Conservation (phyloP, 352 stramenopile species). For the Phytophthora palmivora region DNA sequence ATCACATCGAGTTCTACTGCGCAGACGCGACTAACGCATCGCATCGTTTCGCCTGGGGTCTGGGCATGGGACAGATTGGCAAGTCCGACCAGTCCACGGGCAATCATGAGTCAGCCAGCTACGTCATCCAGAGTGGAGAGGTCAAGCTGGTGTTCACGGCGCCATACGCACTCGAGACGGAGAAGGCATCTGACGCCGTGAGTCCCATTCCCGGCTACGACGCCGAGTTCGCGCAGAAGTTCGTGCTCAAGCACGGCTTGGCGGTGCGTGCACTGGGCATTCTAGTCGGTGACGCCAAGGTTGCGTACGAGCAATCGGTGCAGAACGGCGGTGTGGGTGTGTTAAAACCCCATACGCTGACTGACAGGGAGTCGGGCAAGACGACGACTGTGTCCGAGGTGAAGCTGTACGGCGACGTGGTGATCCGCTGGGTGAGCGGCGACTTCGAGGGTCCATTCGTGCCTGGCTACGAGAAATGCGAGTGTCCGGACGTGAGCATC, state of each 20-base stretch:
- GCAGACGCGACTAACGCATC: constrained; percentile 79
- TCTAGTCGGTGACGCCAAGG: constrained; percentile 73
- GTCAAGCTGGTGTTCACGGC: constrained; percentile 90
- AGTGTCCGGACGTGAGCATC: constrained; percentile 60
- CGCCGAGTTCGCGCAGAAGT: constrained; percentile 70
- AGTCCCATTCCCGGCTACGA: constrained; percentile 75
- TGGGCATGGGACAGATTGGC: constrained; percentile 83
- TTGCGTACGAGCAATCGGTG: constrained; percentile 85
- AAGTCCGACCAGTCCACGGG: constrained; percentile 90
- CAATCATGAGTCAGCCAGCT: constrained; percentile 87
- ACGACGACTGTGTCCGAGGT: constrained; percentile 77
- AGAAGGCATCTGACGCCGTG: constrained; percentile 57
- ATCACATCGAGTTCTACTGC: constrained; percentile 90
- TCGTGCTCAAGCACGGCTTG: constrained; percentile 85
- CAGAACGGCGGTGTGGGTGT: constrained; percentile 74
- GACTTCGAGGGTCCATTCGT: constrained; percentile 79
- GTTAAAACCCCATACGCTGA: constrained; percentile 60
- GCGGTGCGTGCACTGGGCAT: constrained; percentile 85
- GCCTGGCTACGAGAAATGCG: constrained; percentile 75
- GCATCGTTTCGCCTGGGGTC: constrained; percentile 83
- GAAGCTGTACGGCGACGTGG: constrained; percentile 89
- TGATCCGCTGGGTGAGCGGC: constrained; percentile 87
- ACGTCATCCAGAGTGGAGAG: constrained; percentile 84
- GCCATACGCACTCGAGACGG: constrained; percentile 80
- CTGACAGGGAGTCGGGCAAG: constrained; percentile 67